phyloP scores from a whole-genome alignment of 2,329 filamentous ascomycete genomes.

The Penicillium sp. region DNA sequence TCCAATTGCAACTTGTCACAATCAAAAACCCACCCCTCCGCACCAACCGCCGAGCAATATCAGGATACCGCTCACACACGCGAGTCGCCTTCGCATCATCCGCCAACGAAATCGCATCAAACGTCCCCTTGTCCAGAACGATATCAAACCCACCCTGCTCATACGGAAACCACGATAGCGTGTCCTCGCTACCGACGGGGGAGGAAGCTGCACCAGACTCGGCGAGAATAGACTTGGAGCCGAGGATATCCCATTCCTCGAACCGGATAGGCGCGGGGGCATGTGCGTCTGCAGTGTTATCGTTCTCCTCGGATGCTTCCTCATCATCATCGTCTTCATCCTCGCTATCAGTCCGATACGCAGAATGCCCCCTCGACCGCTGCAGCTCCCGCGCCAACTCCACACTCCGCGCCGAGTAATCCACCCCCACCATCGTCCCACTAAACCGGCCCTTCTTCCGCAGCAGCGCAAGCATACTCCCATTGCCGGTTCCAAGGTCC shows the following conservation, averaged over 20 bases:
- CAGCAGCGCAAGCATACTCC: conserved; percentile 83
- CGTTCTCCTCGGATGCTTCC: conserved; percentile 31
- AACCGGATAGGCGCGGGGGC: conserved; percentile 47
- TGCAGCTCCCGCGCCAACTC: conserved; percentile 70
- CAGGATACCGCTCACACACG: conserved; percentile 74
- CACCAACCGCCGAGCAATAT: conserved; percentile 68
- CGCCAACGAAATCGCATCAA: conserved; percentile 85
- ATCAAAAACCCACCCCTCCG: conserved; percentile 72
- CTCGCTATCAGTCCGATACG: conserved; percentile 36
- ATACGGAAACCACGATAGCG: conserved; percentile 43
- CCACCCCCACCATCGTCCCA: conserved; percentile 78
- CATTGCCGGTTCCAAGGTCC: conserved; percentile 93
- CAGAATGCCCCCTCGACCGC: conserved; percentile 34
- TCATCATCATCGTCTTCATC: conserved; percentile 47
- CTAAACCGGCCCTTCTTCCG: conserved; percentile 65
- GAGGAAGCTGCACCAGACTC: conserved; percentile 35
- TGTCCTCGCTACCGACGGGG: background rate
- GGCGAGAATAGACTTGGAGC: conserved; percentile 33
- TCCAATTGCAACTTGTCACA: conserved; percentile 98
- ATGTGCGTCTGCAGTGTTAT: background rate
- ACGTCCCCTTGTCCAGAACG: conserved; percentile 96
- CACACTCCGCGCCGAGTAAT: conserved; percentile 79
- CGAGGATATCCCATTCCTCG: conserved; percentile 66
- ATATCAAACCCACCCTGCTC: conserved; percentile 72
- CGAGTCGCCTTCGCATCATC: conserved; percentile 47